A percentile compares a stretch with the other conserved stretches of the same genome.
These are phyloP conservation scores for Prunus persica DNA, from an alignment of 306 rosid species.

Conservation along the genomic window DNA sequence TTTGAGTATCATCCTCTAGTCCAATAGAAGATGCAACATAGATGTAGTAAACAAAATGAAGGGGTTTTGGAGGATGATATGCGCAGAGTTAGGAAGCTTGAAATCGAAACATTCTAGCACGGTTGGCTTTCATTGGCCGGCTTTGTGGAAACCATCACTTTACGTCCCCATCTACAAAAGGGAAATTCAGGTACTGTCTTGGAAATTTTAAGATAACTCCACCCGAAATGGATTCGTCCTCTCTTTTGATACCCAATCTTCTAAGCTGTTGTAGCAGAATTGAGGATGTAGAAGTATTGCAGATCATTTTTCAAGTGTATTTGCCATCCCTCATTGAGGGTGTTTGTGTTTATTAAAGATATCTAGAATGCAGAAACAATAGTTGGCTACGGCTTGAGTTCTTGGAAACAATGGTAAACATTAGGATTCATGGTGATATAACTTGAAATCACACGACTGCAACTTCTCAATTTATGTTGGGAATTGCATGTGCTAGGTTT, in stretches of 20 bases:
- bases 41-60: background rate
- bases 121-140: background rate
- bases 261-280: background rate
- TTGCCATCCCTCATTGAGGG: background rate
- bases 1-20: background rate
- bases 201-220: background rate
- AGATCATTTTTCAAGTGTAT: background rate
- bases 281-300: background rate
- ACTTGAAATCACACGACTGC: background rate
- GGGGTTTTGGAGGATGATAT: background rate
- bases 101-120: background rate
- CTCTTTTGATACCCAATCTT: slow-evolving; percentile 6
- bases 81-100: background rate
- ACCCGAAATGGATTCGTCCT: background rate
- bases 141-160: background rate
- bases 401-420: background rate
- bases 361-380: background rate
- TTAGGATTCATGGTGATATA: background rate
- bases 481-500: background rate
- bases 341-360: background rate
- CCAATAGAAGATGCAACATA: background rate
- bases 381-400: background rate
- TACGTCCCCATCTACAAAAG: background rate
- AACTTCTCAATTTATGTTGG: background rate
- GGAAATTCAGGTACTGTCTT: background rate